Evolutionary conservation across 2,329 filamentous ascomycete species (phyloP).

Genomic region (Apiospora hydei): DNA sequence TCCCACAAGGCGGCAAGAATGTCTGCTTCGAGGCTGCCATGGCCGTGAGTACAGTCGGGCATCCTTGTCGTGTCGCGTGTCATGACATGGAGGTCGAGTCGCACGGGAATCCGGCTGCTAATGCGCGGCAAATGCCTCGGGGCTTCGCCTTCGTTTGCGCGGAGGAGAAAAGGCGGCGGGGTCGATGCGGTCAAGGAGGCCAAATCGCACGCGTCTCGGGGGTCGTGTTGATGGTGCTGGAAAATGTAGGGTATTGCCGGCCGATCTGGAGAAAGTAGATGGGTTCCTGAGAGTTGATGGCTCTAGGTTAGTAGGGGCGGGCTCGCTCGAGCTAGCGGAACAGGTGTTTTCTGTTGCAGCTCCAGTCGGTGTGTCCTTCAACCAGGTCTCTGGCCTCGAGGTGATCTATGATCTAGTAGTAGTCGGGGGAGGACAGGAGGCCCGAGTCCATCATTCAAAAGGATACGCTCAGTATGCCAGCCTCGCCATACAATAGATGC

Average conservation of each 20-base stretch:
- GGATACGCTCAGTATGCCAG: background rate
- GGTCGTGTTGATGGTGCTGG: slow-evolving; percentile 8
- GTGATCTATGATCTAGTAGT: background rate
- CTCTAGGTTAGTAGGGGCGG: slow-evolving; percentile 6
- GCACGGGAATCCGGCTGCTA: background rate
- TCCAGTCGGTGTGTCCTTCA: background rate
- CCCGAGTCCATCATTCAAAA: background rate
- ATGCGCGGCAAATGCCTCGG: slow-evolving; percentile 13
- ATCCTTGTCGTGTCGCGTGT: slow-evolving; percentile 53
- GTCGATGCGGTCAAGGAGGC: background rate
- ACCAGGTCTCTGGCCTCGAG: background rate
- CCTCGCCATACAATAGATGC: slow-evolving; percentile 4
- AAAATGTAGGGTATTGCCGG: background rate
- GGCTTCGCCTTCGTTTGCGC: slow-evolving; percentile 2
- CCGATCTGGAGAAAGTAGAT: background rate
- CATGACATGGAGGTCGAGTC: slow-evolving; percentile 50
- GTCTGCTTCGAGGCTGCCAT: slow-evolving; percentile 50
- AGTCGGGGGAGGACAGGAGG: background rate
- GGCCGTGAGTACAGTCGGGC: slow-evolving; percentile 42
- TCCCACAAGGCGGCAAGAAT: slow-evolving; percentile 67
- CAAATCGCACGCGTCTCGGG: background rate
- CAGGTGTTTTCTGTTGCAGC: background rate
- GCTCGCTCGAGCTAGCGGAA: background rate
- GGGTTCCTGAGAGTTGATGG: slow-evolving; percentile 9
- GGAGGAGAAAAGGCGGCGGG: background rate